Percentiles rank a stretch among this genome's conserved stretches.
Evolutionary conservation across 768 basidiomycete genomes (phyloP).

Genomic region (Boletellus ananas): DNA sequence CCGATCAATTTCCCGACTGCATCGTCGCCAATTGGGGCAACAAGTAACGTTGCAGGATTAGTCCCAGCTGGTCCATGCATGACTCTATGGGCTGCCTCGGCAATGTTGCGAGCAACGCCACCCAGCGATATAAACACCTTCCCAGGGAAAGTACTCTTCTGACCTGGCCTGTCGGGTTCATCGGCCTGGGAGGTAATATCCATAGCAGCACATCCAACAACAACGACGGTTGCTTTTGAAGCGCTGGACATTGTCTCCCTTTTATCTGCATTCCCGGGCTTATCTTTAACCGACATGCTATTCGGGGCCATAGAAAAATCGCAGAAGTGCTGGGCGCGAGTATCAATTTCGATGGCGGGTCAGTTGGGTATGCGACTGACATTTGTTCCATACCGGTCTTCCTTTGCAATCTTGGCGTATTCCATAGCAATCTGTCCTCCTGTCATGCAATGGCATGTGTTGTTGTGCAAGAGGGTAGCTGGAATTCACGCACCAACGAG

Average conservation of each 20-base stretch:
- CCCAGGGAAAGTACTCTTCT: slow-evolving; percentile 79
- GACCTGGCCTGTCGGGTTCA: slow-evolving; percentile 31
- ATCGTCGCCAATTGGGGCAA: slow-evolving; percentile 78
- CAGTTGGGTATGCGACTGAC: slow-evolving; percentile 11
- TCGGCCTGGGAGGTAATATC: slow-evolving; percentile 70
- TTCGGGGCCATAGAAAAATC: background rate
- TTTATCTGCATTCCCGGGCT: background rate
- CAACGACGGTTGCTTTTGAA: slow-evolving; percentile 48
- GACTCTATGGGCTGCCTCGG: slow-evolving; percentile 80
- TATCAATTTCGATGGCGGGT: background rate
- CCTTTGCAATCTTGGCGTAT: slow-evolving; percentile 53
- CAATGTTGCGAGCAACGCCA: slow-evolving; percentile 93
- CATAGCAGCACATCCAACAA: slow-evolving; percentile 85
- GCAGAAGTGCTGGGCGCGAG: slow-evolving; percentile 11
- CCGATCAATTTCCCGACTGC: slow-evolving; percentile 65
- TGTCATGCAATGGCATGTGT: slow-evolving; percentile 24
- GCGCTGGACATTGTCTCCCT: slow-evolving; percentile 3
- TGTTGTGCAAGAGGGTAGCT: background rate
- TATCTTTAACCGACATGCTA: background rate
- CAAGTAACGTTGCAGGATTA: slow-evolving; percentile 46
- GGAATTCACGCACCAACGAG: slow-evolving; percentile 56
- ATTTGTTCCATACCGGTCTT: slow-evolving; percentile 13
- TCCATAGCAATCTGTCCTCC: slow-evolving; percentile 78
- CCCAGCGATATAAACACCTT: slow-evolving; percentile 68
- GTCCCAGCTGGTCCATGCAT: slow-evolving; percentile 32